These are phyloP conservation scores for Pichia manshurica DNA, from an alignment of 805 yeast genomes.

Conservation along the genomic window DNA sequence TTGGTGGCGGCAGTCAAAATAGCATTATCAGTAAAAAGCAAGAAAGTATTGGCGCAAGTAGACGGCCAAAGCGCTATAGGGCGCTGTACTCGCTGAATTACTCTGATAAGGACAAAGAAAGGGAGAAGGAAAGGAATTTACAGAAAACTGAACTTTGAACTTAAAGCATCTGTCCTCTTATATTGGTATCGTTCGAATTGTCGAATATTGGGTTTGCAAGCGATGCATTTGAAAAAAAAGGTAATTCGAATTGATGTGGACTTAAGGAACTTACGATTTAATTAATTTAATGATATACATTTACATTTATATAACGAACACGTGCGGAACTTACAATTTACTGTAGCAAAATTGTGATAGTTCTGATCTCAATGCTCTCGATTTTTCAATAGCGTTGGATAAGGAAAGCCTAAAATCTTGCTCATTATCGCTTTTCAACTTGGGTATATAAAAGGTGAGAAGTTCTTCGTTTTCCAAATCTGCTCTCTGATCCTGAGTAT, in stretches of 20 bases:
- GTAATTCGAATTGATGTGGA: too few species aligned
- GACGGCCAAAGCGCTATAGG: conserved; percentile 8
- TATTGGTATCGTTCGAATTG: too few species aligned
- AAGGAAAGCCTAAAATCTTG: conserved; percentile 26
- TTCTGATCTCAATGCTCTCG: conserved; percentile 39
- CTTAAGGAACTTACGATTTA: too few species aligned
- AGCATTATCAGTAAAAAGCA: not conserved
- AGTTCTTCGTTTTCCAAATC: conserved; percentile 37
- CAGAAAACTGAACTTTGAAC: too few species aligned
- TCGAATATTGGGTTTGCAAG: too few species aligned
- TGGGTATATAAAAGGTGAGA: conserved; percentile 53
- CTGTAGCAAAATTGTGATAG: conserved; percentile 40
- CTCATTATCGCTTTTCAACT: conserved; percentile 20
- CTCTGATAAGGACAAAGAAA: conserved; percentile 7
- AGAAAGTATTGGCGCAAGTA: not conserved
- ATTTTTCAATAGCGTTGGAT: conserved; percentile 34
- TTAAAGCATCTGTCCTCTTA: too few species aligned
- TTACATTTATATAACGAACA: not conserved
- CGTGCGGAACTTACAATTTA: conserved; percentile 1
- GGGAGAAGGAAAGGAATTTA: conserved; percentile 1
- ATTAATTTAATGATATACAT: too few species aligned
- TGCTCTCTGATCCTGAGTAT: conserved; percentile 5
- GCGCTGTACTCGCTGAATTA: conserved; percentile 5
- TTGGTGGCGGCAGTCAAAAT: not conserved
- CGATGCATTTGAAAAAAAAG: too few species aligned